Conservation (phyloP, 2,329 filamentous ascomycete genomes). For the Nigrospora osmanthi region DNA sequence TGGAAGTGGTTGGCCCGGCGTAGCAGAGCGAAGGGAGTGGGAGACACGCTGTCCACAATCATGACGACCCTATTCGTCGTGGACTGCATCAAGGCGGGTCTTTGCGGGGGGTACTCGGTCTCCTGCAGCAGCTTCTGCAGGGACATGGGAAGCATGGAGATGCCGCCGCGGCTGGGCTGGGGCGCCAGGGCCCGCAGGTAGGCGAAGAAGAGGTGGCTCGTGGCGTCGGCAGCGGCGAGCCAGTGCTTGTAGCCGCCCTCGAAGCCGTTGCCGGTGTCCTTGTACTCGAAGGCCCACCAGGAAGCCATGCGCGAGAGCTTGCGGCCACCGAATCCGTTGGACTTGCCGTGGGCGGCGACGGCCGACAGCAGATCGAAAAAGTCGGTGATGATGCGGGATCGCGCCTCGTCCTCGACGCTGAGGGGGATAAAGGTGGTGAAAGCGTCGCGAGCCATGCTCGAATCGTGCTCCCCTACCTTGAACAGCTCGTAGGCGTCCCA, state of each 20-base stretch:
- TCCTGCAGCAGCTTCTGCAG: slow-evolving; percentile 85
- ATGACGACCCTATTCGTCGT: slow-evolving; percentile 86
- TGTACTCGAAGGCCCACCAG: slow-evolving; percentile 97
- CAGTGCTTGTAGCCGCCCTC: slow-evolving; percentile 90
- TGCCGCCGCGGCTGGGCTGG: slow-evolving; percentile 68
- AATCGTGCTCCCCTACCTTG: slow-evolving; percentile 89
- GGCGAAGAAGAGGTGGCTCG: slow-evolving; percentile 95
- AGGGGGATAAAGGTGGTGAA: slow-evolving; percentile 96
- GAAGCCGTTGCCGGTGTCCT: slow-evolving; percentile 81
- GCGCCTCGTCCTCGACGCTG: slow-evolving; percentile 79
- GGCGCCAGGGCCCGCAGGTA: slow-evolving; percentile 87
- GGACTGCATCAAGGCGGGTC: slow-evolving; percentile 67
- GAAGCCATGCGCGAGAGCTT: slow-evolving; percentile 93
- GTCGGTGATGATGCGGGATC: slow-evolving; percentile 84
- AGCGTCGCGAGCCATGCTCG: slow-evolving; percentile 81
- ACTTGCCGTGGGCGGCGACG: slow-evolving; percentile 86
- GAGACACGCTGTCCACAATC: slow-evolving; percentile 92
- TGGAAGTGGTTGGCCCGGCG: slow-evolving; percentile 91
- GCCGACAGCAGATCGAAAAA: slow-evolving; percentile 93
- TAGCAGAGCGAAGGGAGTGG: slow-evolving; percentile 85
- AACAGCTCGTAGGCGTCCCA: slow-evolving; percentile 98
- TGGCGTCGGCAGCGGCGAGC: slow-evolving; percentile 88
- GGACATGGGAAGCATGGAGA: slow-evolving; percentile 81
- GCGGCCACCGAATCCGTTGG: slow-evolving; percentile 83
- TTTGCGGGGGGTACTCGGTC: slow-evolving; percentile 86